Evolutionary conservation across 768 basidiomycete genomes (phyloP).

Genomic region (Amanita fuliginea): DNA sequence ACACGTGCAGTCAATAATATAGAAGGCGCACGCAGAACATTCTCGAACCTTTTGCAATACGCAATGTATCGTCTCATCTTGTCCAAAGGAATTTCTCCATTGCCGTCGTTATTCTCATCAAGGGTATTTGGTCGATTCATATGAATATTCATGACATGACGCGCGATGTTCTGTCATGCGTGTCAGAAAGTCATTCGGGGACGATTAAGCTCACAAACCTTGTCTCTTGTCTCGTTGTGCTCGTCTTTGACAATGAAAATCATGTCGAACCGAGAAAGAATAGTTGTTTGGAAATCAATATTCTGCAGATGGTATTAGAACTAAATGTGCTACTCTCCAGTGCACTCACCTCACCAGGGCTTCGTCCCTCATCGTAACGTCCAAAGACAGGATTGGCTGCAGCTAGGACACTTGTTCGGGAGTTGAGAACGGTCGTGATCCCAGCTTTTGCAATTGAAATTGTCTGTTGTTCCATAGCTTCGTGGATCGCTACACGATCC

Average conservation of each 20-base stretch:
- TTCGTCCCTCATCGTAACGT: conserved; percentile 92
- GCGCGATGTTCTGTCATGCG: conserved; percentile 69
- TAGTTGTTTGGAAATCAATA: conserved; percentile 97
- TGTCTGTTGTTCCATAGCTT: conserved; percentile 99
- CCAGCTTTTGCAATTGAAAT: conserved; percentile 99
- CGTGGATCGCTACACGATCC: conserved; percentile 97
- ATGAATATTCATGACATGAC: conserved; percentile 97
- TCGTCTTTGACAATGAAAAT: conserved; percentile 99
- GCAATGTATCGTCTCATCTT: conserved; percentile 98
- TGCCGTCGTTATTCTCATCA: conserved; percentile 53
- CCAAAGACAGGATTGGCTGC: conserved; percentile 98
- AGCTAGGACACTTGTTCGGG: conserved; percentile 89
- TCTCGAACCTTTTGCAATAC: conserved; percentile 81
- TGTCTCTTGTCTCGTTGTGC: conserved; percentile 89
- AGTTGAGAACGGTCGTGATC: conserved; percentile 95
- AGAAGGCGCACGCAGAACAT: neutral
- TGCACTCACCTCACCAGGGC: conserved; percentile 73
- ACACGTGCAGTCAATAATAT: neutral
- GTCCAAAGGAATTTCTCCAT: conserved; percentile 89
- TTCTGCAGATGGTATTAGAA: conserved; percentile 34
- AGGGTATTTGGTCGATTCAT: conserved; percentile 79
- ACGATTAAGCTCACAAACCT: conserved; percentile 34
- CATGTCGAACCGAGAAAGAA: conserved; percentile 98
- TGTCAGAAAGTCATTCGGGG: conserved; percentile 1
- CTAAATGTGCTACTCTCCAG: neutral